phyloP scores from a whole-genome alignment of 2,329 filamentous ascomycete species.

The Beauveria scarabaeidicola region DNA sequence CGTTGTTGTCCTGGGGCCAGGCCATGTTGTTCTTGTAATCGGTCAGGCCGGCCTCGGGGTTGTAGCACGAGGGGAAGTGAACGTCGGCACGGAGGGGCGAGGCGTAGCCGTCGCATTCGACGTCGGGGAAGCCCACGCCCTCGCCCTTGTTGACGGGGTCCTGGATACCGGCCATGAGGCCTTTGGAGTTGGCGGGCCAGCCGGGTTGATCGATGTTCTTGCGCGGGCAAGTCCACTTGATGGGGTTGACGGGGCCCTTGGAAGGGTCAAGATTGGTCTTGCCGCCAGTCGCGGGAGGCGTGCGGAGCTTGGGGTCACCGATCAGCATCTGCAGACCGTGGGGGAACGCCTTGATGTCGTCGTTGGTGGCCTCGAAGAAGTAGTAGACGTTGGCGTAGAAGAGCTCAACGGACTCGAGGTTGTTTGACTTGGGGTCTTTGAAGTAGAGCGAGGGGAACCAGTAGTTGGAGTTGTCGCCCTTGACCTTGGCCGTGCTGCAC shows the following conservation, averaged over 20 bases:
- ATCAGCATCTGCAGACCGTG: slow-evolving; percentile 62
- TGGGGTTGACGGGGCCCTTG: slow-evolving; percentile 42
- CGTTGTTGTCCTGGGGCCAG: slow-evolving; percentile 45
- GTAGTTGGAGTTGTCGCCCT: slow-evolving; percentile 64
- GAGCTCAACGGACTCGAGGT: slow-evolving; percentile 57
- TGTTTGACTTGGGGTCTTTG: slow-evolving; percentile 51
- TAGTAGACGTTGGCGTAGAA: slow-evolving; percentile 74
- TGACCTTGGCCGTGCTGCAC: slow-evolving; percentile 63
- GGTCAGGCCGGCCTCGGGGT: slow-evolving; percentile 50
- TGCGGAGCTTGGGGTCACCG: slow-evolving; percentile 52
- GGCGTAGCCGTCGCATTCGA: slow-evolving; percentile 55
- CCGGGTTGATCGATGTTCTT: slow-evolving; percentile 37
- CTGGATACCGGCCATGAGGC: slow-evolving; percentile 44
- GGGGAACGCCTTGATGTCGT: slow-evolving; percentile 62
- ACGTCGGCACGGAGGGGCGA: slow-evolving; percentile 58
- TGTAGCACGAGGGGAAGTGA: slow-evolving; percentile 68
- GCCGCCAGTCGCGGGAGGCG: slow-evolving; percentile 46
- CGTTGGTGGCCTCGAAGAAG: slow-evolving; percentile 57
- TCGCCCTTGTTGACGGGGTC: slow-evolving; percentile 46
- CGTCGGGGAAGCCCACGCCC: slow-evolving; percentile 60
- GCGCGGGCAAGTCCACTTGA: slow-evolving; percentile 55
- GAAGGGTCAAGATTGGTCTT: slow-evolving; percentile 42
- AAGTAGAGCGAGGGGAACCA: slow-evolving; percentile 70
- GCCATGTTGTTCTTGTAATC: slow-evolving; percentile 58
- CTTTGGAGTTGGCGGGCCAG: slow-evolving; percentile 47